A percentile compares a stretch with the other conserved stretches of the same genome.
Conservation (phyloP, 805 yeast genomes). For the Barnettozyma salicaria region DNA sequence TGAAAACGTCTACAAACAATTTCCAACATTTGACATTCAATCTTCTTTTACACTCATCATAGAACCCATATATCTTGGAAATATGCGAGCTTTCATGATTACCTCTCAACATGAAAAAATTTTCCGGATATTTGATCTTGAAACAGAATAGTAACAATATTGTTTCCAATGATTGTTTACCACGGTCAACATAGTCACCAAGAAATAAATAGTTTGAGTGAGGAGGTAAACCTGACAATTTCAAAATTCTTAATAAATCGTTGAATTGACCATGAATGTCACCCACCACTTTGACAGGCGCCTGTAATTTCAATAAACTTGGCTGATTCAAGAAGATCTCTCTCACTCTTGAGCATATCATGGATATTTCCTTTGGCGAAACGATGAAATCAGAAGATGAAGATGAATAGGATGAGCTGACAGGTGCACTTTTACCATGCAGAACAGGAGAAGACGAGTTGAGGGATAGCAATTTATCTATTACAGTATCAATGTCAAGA, state of each 20-base stretch:
- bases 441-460: conserved; percentile 13
- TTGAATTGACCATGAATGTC: conserved; percentile 97
- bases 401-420: conserved; percentile 4
- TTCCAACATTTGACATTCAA: conserved; percentile 93
- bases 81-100: conserved; percentile 98
- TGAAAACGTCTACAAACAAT: conserved; percentile 87
- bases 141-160: conserved; percentile 81
- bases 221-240: conserved; percentile 97
- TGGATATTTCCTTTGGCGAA: conserved; percentile 56
- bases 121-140: conserved; percentile 95
- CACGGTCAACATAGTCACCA: conserved; percentile 97
- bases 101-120: conserved; percentile 87
- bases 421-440: conserved; percentile 14
- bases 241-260: conserved; percentile 83
- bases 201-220: conserved; percentile 83
- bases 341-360: conserved; percentile 79
- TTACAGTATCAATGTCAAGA: conserved; percentile 55
- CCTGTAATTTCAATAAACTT: conserved; percentile 68
- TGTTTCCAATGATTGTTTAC: conserved; percentile 93
- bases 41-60: conserved; percentile 95
- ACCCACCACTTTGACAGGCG: conserved; percentile 81
- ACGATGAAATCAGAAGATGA: conserved; percentile 19
- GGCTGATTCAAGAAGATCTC: conserved; percentile 90
- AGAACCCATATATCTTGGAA: conserved; percentile 94
- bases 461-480: conserved; percentile 47